A percentile compares a stretch with the other conserved stretches of the same genome.
These are phyloP conservation scores for Rhodotorula diobovata DNA, from an alignment of 768 basidiomycete species.

Conservation along the genomic window DNA sequence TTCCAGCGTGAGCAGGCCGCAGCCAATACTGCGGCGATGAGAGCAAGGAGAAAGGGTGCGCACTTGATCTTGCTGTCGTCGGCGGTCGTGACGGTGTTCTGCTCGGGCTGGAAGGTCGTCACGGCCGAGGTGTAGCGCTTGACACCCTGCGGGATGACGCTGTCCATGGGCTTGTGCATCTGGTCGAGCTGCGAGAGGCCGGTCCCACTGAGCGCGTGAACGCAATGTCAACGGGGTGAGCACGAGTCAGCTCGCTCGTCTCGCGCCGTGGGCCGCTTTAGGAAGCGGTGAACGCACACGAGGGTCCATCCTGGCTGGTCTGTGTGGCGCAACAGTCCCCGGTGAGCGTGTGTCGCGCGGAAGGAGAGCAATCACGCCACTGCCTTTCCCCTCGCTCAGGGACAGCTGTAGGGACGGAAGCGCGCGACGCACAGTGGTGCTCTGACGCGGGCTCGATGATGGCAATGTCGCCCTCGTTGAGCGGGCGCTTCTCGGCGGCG, in stretches of 20 bases:
- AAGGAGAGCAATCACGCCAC: slow-evolving; percentile 2
- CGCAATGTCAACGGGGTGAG: not conserved
- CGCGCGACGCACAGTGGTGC: slow-evolving; percentile 70
- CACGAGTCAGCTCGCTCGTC: too few relatives aligned
- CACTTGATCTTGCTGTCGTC: slow-evolving; percentile 57
- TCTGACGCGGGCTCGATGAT: slow-evolving; percentile 75
- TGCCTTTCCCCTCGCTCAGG: too few relatives aligned
- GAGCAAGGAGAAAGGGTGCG: not conserved
- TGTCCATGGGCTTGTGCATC: slow-evolving; percentile 62
- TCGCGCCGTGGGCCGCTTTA: too few relatives aligned
- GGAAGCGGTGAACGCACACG: slow-evolving; percentile 12
- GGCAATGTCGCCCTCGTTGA: slow-evolving; percentile 72
- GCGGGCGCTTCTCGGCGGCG: slow-evolving; percentile 60
- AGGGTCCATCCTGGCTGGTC: slow-evolving; percentile 80
- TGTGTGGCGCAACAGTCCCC: slow-evolving; percentile 19
- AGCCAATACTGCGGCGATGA: not conserved
- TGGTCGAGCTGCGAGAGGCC: slow-evolving; percentile 65
- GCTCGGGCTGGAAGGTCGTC: slow-evolving; percentile 64
- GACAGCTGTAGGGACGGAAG: not conserved
- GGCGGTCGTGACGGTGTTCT: slow-evolving; percentile 67
- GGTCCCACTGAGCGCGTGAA: slow-evolving; percentile 59
- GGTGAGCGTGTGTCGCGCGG: not conserved
- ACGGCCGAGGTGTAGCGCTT: slow-evolving; percentile 61
- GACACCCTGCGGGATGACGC: slow-evolving; percentile 71
- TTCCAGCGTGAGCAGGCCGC: not conserved